These are phyloP conservation scores for Lentinula sp. DNA, from an alignment of 768 basidiomycete genomes.

Conservation along the genomic window DNA sequence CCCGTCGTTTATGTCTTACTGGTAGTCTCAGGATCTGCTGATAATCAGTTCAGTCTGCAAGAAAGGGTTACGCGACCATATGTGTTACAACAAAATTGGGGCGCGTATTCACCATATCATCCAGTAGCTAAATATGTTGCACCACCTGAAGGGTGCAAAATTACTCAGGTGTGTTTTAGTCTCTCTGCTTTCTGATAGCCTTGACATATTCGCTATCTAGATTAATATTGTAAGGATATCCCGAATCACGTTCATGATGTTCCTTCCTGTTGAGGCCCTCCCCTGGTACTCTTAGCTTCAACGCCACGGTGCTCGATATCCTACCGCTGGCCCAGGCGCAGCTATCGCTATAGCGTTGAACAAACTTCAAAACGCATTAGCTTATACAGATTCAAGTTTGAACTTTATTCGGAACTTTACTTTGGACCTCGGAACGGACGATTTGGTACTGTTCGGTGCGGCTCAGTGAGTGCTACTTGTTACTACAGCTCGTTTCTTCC, in stretches of 20 bases:
- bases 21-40: too few species aligned
- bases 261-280: too few species aligned
- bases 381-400: constrained; percentile 39
- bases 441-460: constrained; percentile 65
- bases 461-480: constrained; percentile 41
- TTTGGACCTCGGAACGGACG: constrained; percentile 51
- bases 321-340: constrained; percentile 44
- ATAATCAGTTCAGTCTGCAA: not conserved
- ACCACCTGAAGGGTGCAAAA: constrained; percentile 42
- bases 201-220: constrained; percentile 20
- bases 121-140: constrained; percentile 37
- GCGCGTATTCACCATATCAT: constrained; percentile 56
- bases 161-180: constrained; percentile 40
- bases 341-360: constrained; percentile 40
- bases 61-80: not conserved
- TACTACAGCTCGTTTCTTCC: not conserved
- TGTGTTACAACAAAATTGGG: constrained; percentile 34
- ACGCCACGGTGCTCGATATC: constrained; percentile 76
- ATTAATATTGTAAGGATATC: constrained; percentile 52
- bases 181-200: not conserved
- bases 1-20: too few species aligned
- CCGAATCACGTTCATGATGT: too few species aligned
- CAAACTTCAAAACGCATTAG: constrained; percentile 45
- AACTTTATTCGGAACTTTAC: constrained; percentile 54
- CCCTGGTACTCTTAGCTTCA: constrained; percentile 49